A percentile compares a stretch with the other conserved stretches of the same genome.
These are phyloP conservation scores for Colletotrichum sp. DNA, from an alignment of 2,329 filamentous ascomycete genomes.

Conservation along the genomic window DNA sequence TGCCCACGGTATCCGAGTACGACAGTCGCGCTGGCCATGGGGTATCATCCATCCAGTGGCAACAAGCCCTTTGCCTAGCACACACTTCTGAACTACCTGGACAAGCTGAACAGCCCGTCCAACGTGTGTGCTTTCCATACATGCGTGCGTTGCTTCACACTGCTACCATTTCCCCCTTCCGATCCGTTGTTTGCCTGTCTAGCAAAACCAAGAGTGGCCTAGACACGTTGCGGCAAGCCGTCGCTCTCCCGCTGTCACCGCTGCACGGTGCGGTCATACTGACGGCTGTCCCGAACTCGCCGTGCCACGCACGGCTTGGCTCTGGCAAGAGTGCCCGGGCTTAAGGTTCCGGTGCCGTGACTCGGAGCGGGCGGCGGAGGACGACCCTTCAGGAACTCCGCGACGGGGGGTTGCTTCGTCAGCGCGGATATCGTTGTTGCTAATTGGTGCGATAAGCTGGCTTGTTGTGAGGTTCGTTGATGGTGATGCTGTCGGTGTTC, in stretches of 20 bases:
- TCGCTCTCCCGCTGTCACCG: conserved; percentile 14
- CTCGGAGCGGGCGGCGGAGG: neutral
- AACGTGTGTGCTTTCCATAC: neutral
- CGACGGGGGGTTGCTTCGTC: neutral
- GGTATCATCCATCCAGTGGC: neutral
- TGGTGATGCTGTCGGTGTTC: neutral
- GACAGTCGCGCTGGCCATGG: neutral
- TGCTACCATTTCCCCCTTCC: neutral
- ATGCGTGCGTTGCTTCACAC: neutral
- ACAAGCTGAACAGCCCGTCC: neutral
- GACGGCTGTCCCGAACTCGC: neutral
- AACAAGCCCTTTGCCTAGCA: neutral
- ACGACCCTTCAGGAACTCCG: neutral
- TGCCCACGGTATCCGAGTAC: neutral
- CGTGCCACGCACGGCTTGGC: neutral
- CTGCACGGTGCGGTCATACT: conserved; percentile 18
- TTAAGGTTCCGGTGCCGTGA: neutral
- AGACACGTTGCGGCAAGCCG: neutral
- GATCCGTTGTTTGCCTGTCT: neutral
- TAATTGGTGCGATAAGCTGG: neutral
- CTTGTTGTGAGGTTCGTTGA: neutral
- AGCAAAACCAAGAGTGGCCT: neutral
- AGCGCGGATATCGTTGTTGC: no score
- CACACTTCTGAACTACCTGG: neutral
- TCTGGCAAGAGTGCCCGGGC: neutral